phyloP scores from a whole-genome alignment of 2,329 filamentous ascomycete genomes.

The Thielaviopsis cerberus region DNA sequence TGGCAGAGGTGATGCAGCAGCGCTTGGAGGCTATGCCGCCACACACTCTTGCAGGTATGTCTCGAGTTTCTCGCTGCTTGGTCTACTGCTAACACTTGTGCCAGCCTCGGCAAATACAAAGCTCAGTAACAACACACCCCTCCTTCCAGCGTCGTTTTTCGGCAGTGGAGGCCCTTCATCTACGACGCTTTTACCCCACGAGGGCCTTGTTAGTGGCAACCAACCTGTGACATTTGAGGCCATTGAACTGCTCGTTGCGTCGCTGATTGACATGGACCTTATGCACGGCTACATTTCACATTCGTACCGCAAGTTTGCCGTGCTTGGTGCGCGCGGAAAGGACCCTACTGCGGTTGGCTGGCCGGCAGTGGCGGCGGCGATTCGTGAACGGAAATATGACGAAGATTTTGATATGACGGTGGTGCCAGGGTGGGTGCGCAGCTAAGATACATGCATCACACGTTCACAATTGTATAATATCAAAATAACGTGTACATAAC shows the following conservation, averaged over 20 bases:
- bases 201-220: slow-evolving; percentile 47
- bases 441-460: background rate
- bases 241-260: slow-evolving; percentile 60
- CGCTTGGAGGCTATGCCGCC: slow-evolving; percentile 31
- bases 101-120: slow-evolving; percentile 8
- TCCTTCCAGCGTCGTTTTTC: background rate
- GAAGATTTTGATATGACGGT: slow-evolving; percentile 42
- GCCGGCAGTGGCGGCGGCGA: slow-evolving; percentile 52
- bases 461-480: background rate
- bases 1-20: slow-evolving; percentile 47
- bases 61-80: background rate
- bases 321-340: slow-evolving; percentile 55
- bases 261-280: slow-evolving; percentile 61
- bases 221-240: slow-evolving; percentile 39
- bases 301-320: slow-evolving; percentile 56
- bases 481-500: too few relatives aligned
- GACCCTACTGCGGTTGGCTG: slow-evolving; percentile 53
- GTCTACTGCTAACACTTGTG: background rate
- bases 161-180: slow-evolving; percentile 12
- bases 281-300: slow-evolving; percentile 74
- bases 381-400: slow-evolving; percentile 40
- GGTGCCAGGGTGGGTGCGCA: slow-evolving; percentile 57
- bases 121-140: slow-evolving; percentile 6
- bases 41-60: slow-evolving; percentile 8
- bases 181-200: slow-evolving; percentile 33